A percentile compares a stretch with the other conserved stretches of the same genome.
These are phyloP conservation scores for Voacanga thouarsii DNA, from an alignment of 257 asterid species.

Conservation along the genomic window DNA sequence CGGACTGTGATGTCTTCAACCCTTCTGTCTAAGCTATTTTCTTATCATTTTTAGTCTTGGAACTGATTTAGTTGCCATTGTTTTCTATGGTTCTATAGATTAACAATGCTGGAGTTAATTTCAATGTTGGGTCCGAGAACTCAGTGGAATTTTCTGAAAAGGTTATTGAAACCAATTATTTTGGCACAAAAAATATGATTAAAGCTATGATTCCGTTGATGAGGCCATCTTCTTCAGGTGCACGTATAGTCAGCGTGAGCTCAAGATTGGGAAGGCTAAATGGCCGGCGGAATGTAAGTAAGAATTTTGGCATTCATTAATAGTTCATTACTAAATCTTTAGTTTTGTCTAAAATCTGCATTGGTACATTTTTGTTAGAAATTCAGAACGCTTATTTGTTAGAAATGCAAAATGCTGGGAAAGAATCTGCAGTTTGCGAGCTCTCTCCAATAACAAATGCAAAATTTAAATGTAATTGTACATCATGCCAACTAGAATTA, in stretches of 20 bases:
- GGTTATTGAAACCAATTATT: constrained; percentile 72
- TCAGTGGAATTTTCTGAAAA: constrained; percentile 66
- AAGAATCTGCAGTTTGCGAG: background rate
- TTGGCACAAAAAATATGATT: constrained; percentile 75
- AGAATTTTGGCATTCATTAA: background rate
- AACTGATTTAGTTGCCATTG: background rate
- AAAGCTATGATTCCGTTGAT: constrained; percentile 71
- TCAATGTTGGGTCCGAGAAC: constrained; percentile 67
- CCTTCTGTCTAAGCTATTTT: too few relatives aligned
- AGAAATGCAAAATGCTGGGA: background rate
- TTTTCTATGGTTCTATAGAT: constrained; percentile 36
- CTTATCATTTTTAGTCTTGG: background rate
- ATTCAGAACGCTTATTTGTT: background rate
- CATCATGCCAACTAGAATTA: too few relatives aligned
- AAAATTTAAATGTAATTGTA: too few relatives aligned
- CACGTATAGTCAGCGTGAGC: constrained; percentile 74
- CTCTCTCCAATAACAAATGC: too few relatives aligned
- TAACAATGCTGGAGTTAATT: constrained; percentile 89
- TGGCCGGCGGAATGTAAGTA: constrained; percentile 69
- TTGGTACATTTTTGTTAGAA: too few relatives aligned
- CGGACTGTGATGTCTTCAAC: background rate
- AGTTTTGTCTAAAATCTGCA: background rate
- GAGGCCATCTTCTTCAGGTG: constrained; percentile 65
- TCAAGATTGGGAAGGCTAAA: constrained; percentile 87
- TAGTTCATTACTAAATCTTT: background rate